Conservation (phyloP, 352 stramenopile species). For the Globisporangium paroecandrum region DNA sequence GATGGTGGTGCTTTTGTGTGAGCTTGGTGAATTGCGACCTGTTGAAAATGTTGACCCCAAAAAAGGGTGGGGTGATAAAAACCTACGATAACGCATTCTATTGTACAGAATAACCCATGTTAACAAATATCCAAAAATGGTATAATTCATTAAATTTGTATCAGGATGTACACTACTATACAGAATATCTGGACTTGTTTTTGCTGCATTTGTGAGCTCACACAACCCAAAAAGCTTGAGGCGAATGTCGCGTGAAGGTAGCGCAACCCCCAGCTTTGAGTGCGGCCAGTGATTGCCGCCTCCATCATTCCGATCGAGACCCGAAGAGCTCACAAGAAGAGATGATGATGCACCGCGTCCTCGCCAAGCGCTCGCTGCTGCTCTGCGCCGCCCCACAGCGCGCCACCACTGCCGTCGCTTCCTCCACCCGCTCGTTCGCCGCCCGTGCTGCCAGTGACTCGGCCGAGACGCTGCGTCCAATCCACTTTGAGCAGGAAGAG, state of each 20-base stretch:
- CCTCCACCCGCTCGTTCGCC: conserved; percentile 25
- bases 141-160: neutral
- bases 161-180: neutral
- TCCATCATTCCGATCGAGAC: neutral
- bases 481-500: conserved; percentile 71
- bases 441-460: conserved; percentile 13
- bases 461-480: conserved; percentile 39
- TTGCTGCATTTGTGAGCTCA: neutral
- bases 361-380: conserved; percentile 15
- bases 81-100: neutral
- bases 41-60: neutral
- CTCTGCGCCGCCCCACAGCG: conserved; percentile 12
- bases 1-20: neutral
- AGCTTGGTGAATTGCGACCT: conserved; percentile 7
- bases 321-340: neutral
- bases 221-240: neutral
- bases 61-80: neutral
- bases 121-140: no score
- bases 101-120: neutral
- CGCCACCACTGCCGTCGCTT: conserved; percentile 9
- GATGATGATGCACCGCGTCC: conserved; percentile 24
- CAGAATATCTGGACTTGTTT: neutral
- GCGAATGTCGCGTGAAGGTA: conserved; percentile 16
- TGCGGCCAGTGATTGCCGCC: conserved; percentile 17
- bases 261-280: neutral